phyloP scores from a whole-genome alignment of 305 asterid genomes.

The Nicotiana rustica region DNA sequence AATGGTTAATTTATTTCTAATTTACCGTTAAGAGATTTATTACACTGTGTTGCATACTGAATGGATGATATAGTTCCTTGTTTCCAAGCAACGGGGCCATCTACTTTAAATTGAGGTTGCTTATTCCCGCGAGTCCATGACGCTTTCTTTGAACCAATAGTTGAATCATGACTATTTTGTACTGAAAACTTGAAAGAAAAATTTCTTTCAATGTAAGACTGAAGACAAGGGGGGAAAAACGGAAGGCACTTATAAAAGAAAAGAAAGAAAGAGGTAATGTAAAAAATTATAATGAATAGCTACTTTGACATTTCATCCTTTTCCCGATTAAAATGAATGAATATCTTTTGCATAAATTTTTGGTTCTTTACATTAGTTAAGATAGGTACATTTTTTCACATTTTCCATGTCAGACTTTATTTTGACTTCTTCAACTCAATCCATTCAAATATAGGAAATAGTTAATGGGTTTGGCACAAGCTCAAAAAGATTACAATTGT shows the following conservation, averaged over 20 bases:
- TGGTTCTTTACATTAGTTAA: background rate
- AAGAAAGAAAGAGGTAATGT: background rate
- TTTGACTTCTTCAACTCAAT: conserved; percentile 21
- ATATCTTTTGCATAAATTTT: conserved; percentile 10
- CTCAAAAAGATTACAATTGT: background rate
- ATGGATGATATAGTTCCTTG: background rate
- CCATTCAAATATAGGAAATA: conserved; percentile 6
- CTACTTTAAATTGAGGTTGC: background rate
- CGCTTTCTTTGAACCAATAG: background rate
- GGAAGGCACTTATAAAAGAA: background rate
- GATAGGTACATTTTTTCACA: background rate
- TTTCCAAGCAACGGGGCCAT: background rate
- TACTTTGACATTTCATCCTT: conserved; percentile 12
- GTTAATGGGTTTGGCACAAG: conserved; percentile 17
- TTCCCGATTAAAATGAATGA: background rate
- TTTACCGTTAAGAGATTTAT: background rate
- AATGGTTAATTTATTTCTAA: background rate
- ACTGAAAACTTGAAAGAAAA: background rate
- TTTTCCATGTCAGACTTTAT: conserved; percentile 7
- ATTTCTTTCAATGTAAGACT: background rate
- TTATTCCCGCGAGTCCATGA: background rate
- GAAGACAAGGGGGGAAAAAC: background rate
- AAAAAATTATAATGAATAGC: background rate
- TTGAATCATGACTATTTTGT: background rate
- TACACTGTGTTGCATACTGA: background rate